Conservation (phyloP, 495 filamentous ascomycete species). For the Pseudomonodictys pantanalensis region DNA sequence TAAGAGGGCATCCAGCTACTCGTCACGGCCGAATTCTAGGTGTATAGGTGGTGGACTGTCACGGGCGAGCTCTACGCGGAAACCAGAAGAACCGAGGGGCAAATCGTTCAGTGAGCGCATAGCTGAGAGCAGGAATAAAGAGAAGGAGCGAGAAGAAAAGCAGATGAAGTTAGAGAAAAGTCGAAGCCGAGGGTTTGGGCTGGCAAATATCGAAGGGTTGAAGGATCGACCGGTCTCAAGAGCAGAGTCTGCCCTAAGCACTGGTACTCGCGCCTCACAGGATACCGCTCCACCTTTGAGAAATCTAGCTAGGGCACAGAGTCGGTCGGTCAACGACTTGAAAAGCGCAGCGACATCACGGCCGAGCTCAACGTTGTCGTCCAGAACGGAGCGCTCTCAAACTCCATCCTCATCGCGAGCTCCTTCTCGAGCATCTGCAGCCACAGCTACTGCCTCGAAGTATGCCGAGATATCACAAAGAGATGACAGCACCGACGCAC, state of each 20-base stretch:
- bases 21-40: background rate
- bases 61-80: conserved; percentile 15
- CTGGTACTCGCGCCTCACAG: conserved; percentile 6
- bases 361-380: conserved; percentile 17
- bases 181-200: conserved; percentile 69
- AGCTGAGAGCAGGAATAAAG: conserved; percentile 58
- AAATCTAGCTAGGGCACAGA: conserved; percentile 4
- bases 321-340: conserved; percentile 20
- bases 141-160: conserved; percentile 56
- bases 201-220: conserved; percentile 56
- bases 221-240: conserved; percentile 11
- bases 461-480: conserved; percentile 10
- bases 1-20: conserved; percentile 61
- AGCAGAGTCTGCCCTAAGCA: conserved; percentile 12
- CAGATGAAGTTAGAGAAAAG: conserved; percentile 52
- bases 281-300: background rate
- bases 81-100: conserved; percentile 40
- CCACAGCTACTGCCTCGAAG: background rate
- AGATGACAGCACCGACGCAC: conserved; percentile 12
- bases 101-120: conserved; percentile 86
- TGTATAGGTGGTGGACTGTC: conserved; percentile 6
- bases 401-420: conserved; percentile 11
- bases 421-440: background rate
- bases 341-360: background rate
- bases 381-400: conserved; percentile 19